Conservation (phyloP, 1,284 basidiomycete species). For the Volvariella volvacea region DNA sequence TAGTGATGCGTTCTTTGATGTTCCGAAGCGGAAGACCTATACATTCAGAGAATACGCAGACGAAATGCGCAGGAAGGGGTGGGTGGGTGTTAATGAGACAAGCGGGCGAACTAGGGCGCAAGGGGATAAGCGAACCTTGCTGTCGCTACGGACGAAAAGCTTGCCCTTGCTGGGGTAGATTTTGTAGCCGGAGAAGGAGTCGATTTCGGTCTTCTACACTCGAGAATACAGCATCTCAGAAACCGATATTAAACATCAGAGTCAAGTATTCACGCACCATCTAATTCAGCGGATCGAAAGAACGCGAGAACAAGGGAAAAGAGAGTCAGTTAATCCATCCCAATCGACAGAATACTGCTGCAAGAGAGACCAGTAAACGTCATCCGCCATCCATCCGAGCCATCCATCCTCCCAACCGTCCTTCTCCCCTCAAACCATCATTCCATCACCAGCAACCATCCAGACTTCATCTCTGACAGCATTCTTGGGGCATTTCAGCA, state of each 20-base stretch:
- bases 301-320: conserved; percentile 17
- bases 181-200: conserved; percentile 92
- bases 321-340: conserved; percentile 10
- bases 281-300: conserved; percentile 16
- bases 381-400: conserved; percentile 29
- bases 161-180: conserved; percentile 97
- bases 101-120: conserved; percentile 6
- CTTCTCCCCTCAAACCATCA: no score
- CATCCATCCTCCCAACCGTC: conserved; percentile 39
- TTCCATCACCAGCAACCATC: conserved; percentile 12
- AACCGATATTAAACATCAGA: conserved; percentile 1
- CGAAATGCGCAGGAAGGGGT: not conserved
- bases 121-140: conserved; percentile 86
- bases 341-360: no score
- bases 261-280: conserved; percentile 25
- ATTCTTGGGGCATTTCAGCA: conserved; percentile 11
- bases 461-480: conserved; percentile 12
- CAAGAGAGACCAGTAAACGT: conserved; percentile 17
- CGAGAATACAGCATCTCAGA: conserved; percentile 18
- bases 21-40: conserved; percentile 91
- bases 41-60: not conserved
- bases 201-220: conserved; percentile 93
- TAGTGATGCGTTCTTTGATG: conserved; percentile 90
- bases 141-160: conserved; percentile 93
- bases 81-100: no score